Conservation (phyloP, 139 green algal species). For the Haematococcus lacustris region DNA sequence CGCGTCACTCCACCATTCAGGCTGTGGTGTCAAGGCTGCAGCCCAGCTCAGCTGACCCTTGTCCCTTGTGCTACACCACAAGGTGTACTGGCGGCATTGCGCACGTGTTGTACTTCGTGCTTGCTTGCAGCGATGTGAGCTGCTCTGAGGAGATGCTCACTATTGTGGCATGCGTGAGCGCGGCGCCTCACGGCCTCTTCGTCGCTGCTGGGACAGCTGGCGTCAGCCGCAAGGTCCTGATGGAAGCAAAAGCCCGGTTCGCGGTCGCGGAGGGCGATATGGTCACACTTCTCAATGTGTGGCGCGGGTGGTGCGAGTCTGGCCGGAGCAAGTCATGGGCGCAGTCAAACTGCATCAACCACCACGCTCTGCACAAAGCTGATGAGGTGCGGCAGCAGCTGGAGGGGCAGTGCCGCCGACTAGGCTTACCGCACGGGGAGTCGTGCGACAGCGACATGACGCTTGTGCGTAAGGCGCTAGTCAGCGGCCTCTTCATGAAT, state of each 20-base stretch:
- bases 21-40: too few species aligned
- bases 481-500: slow-evolving; percentile 57
- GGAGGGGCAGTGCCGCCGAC: slow-evolving; percentile 30
- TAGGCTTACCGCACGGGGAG: slow-evolving; percentile 33
- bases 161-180: slow-evolving; percentile 16
- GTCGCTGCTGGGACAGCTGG: slow-evolving; percentile 9
- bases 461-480: slow-evolving; percentile 7
- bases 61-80: too few species aligned
- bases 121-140: background rate
- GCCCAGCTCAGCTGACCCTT: too few species aligned
- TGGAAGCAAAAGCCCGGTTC: slow-evolving; percentile 57
- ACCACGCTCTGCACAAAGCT: slow-evolving; percentile 62
- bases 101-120: too few species aligned
- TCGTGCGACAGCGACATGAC: slow-evolving; percentile 39
- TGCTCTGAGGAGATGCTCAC: slow-evolving; percentile 34
- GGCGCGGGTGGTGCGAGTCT: slow-evolving; percentile 67
- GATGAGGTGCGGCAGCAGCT: slow-evolving; percentile 53
- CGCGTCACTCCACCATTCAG: too few species aligned
- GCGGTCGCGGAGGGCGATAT: slow-evolving; percentile 67
- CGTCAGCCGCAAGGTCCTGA: slow-evolving; percentile 18
- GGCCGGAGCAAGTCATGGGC: too few species aligned
- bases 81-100: too few species aligned
- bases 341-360: slow-evolving; percentile 71
- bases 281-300: slow-evolving; percentile 68
- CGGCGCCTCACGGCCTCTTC: slow-evolving; percentile 12